These are phyloP conservation scores for Pichia kluyveri DNA, from an alignment of 805 yeast species.

Conservation along the genomic window DNA sequence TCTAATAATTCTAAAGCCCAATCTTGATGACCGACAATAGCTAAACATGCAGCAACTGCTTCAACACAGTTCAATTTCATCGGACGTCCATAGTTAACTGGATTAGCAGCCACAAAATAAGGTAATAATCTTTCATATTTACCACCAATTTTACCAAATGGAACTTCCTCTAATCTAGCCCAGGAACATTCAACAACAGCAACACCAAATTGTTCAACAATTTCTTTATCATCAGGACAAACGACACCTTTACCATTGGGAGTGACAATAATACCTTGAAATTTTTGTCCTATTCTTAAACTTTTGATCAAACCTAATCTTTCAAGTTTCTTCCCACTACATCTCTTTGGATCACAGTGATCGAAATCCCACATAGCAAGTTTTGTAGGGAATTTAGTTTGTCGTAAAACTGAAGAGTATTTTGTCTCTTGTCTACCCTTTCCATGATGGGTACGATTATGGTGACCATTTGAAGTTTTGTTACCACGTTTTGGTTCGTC, in stretches of 20 bases:
- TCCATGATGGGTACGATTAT: slow-evolving; percentile 43
- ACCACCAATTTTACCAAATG: slow-evolving; percentile 89
- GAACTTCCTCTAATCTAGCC: slow-evolving; percentile 97
- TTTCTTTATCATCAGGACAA: slow-evolving; percentile 73
- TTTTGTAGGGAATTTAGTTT: slow-evolving; percentile 60
- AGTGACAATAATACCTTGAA: slow-evolving; percentile 81
- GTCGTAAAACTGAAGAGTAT: slow-evolving; percentile 12
- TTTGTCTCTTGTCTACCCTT: slow-evolving; percentile 25
- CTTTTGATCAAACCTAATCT: slow-evolving; percentile 75
- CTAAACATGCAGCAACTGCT: slow-evolving; percentile 94
- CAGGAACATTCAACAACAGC: slow-evolving; percentile 98
- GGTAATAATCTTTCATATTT: slow-evolving; percentile 80
- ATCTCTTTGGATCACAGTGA: slow-evolving; percentile 96
- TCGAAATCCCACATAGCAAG: slow-evolving; percentile 99
- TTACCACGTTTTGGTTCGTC: slow-evolving; percentile 26
- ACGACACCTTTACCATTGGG: slow-evolving; percentile 89
- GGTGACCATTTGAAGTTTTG: slow-evolving; percentile 48
- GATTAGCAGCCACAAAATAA: slow-evolving; percentile 90
- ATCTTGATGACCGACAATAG: slow-evolving; percentile 82
- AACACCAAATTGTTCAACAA: slow-evolving; percentile 78
- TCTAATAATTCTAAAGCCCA: slow-evolving; percentile 76
- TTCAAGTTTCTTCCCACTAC: slow-evolving; percentile 91
- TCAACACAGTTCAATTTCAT: slow-evolving; percentile 96
- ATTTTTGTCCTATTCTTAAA: slow-evolving; percentile 86
- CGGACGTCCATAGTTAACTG: slow-evolving; percentile 93